Evolutionary conservation across 2,329 filamentous ascomycete species (phyloP), one percentile per base, ranked within the genome.

Genomic region (Zymoseptoria brevis): DNA sequence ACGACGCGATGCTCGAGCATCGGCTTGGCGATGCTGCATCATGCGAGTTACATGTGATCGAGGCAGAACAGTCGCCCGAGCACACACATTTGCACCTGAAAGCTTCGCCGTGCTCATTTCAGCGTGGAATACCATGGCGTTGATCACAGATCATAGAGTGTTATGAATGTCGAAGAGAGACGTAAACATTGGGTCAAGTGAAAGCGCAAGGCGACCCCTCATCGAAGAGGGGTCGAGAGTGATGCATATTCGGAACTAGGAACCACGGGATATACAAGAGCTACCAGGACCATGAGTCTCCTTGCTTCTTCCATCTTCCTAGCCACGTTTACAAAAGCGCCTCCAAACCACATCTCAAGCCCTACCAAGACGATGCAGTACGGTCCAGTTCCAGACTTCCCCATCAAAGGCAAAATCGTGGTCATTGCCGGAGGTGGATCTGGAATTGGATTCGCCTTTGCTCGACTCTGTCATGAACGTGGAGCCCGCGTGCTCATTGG

Each of bases 401-500:
- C 60, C 3, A 22, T 67, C 60, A 57, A 62, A 26, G 54, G 54
- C 53, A 66, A 66, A 50, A 66, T 62, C 56, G 62, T 62, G 16
- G 60, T 54, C 45, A 60, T 64, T 19, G 64, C 59, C n/a, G 63
- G 62, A 45, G 58, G 58, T 30, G 62, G 64, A n/a, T 59, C 54
- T 35, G 64, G 64, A 13, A 66, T 66, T 35, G 64, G 64, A 49
- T 60, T 66, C 26, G 60, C 63, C 21, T 54, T 66, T 16, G 58
- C 59, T 26, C 58, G 55, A 19, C 56, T 57, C n/a, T 65, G 63
- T 53, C 61, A 65, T 26, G 54, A 59, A 22, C 58, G 55, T 16
- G 64, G 63, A 22, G 63, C 61, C 41, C 59, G 56, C 24, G 60
- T 65, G 7, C 26, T 66, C 6, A 62, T 66, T 41, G 64, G 64